A percentile compares a stretch with the other conserved stretches of the same genome.
Conservation (phyloP, 202 grass and related monocot species). For the Schoenoplectus tabernaemontani region DNA sequence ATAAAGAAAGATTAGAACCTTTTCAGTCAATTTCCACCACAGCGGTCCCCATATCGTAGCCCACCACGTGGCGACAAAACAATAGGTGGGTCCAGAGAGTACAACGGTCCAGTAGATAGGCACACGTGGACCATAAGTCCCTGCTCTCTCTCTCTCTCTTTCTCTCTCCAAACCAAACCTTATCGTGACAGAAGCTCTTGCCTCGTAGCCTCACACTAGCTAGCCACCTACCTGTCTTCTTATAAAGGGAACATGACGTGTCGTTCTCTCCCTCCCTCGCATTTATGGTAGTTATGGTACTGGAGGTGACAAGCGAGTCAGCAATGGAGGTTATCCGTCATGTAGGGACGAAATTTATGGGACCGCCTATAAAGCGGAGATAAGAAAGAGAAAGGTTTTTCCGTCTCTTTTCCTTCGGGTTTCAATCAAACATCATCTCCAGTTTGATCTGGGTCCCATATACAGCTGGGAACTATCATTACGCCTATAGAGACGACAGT, state of each 20-base stretch:
- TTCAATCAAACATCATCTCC: not conserved
- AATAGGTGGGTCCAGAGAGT: not conserved
- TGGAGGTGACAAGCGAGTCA: not conserved
- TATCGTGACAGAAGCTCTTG: not conserved
- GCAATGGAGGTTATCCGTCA: not conserved
- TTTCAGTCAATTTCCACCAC: not conserved
- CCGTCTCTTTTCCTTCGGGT: not conserved
- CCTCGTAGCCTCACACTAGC: conserved; percentile 1
- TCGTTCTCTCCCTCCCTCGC: not conserved
- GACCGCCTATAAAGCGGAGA: not conserved
- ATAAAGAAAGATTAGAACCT: not conserved
- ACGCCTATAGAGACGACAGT: not conserved
- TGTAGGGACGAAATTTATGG: not conserved
- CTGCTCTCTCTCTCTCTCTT: not conserved
- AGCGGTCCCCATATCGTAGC: not conserved
- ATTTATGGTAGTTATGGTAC: not conserved
- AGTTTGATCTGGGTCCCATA: not conserved
- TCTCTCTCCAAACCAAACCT: not conserved
- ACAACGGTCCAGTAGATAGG: not conserved
- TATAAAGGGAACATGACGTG: not conserved
- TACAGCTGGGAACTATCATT: not conserved
- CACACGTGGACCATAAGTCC: conserved; percentile 14
- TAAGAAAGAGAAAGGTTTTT: not conserved
- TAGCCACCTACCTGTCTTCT: not conserved
- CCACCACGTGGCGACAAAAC: conserved; percentile 7